Conservation (phyloP, 2,329 filamentous ascomycete species). For the Botrytis fragariae region DNA sequence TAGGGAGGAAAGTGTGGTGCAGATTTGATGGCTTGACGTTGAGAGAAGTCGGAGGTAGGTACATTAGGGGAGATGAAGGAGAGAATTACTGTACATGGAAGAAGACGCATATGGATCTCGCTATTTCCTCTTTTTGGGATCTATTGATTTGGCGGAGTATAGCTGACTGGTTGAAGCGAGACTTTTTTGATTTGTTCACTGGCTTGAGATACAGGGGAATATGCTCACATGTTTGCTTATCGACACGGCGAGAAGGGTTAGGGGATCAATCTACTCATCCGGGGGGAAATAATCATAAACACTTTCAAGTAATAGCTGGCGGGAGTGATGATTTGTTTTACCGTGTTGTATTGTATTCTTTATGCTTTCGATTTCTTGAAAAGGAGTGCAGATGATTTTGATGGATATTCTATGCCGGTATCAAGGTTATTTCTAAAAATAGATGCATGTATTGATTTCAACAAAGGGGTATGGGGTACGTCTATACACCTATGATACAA, state of each 20-base stretch:
- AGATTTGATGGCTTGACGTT: not conserved
- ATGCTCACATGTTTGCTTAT: not conserved
- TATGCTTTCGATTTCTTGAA: not conserved
- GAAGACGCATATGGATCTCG: not conserved
- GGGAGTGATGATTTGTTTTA: not conserved
- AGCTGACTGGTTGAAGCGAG: not conserved
- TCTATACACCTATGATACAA: not conserved
- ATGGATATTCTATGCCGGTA: not conserved
- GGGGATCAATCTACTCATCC: not conserved
- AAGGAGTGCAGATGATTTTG: not conserved
- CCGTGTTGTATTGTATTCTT: not conserved
- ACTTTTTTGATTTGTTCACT: not conserved
- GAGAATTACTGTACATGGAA: not conserved
- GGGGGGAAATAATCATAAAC: not conserved
- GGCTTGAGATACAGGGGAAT: not conserved
- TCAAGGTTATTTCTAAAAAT: slow-evolving; percentile 1
- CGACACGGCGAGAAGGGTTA: not conserved
- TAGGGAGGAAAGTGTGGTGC: slow-evolving; percentile 26
- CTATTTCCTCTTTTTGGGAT: not conserved
- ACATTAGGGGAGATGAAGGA: slow-evolving; percentile 2
- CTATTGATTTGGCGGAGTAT: not conserved
- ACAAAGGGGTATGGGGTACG: not conserved
- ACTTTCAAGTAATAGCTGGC: not conserved
- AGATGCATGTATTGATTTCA: slow-evolving; percentile 5
- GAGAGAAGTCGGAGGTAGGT: not conserved